Conservation (phyloP, 2,329 filamentous ascomycete genomes). For the Colletotrichum phormii region DNA sequence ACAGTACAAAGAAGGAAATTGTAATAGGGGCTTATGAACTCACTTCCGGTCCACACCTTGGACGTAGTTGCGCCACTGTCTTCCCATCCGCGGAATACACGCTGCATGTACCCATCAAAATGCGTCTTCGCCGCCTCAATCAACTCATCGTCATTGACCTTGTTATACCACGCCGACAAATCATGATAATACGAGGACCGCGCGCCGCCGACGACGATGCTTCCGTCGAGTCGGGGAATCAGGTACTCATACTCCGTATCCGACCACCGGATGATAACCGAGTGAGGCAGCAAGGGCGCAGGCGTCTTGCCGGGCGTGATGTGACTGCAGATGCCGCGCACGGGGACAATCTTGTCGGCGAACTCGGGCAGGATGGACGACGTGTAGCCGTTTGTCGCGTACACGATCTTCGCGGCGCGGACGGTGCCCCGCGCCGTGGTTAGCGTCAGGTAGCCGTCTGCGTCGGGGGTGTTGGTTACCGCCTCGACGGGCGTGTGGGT, state of each 20-base stretch:
- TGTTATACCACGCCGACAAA: slow-evolving; percentile 52
- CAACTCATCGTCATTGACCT: slow-evolving; percentile 53
- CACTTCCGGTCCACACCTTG: slow-evolving; percentile 56
- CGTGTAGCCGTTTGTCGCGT: slow-evolving; percentile 46
- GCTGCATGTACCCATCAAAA: slow-evolving; percentile 60
- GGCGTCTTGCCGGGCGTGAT: slow-evolving; percentile 46
- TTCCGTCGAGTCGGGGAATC: slow-evolving; percentile 64
- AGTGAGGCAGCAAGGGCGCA: slow-evolving; percentile 53
- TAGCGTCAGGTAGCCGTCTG: slow-evolving; percentile 20
- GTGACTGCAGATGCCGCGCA: slow-evolving; percentile 47
- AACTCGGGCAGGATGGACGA: slow-evolving; percentile 41
- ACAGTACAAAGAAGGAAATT: no score
- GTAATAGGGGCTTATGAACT: slow-evolving; percentile 14
- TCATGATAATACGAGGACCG: slow-evolving; percentile 46
- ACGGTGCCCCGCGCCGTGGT: slow-evolving; percentile 40
- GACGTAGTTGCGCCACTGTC: slow-evolving; percentile 49
- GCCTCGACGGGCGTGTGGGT: slow-evolving; percentile 26
- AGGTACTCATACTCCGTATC: slow-evolving; percentile 74
- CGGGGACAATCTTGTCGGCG: slow-evolving; percentile 38
- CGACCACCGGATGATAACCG: slow-evolving; percentile 71
- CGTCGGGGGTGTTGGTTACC: neutral
- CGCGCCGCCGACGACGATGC: slow-evolving; percentile 58
- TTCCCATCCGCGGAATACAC: slow-evolving; percentile 59
- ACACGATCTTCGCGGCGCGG: slow-evolving; percentile 38
- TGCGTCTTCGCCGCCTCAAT: slow-evolving; percentile 53